phyloP scores from a whole-genome alignment of 345 rosid genomes.

The Eucalyptus victrix region DNA sequence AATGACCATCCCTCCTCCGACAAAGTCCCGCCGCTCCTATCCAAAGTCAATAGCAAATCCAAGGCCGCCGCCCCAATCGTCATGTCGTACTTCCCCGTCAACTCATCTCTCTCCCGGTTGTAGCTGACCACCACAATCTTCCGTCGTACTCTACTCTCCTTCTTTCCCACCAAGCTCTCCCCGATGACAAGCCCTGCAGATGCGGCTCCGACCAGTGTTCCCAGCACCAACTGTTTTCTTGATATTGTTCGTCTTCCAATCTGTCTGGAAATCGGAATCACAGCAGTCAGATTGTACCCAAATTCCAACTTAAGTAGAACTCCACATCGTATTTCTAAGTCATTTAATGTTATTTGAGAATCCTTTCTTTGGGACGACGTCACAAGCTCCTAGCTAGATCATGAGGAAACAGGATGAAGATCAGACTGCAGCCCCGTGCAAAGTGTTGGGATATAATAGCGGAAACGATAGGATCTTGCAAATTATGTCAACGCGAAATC shows the following conservation, averaged over 20 bases:
- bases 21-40: background rate
- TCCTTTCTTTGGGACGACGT: background rate
- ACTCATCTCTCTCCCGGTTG: conserved; percentile 6
- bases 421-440: background rate
- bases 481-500: no score
- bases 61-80: background rate
- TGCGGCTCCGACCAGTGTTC: background rate
- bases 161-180: background rate
- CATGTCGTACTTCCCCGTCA: conserved; percentile 4
- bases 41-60: background rate
- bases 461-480: no score
- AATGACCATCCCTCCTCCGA: background rate
- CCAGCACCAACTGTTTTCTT: background rate
- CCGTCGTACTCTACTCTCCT: background rate
- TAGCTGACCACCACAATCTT: background rate
- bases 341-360: background rate
- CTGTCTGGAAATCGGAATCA: background rate
- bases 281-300: background rate
- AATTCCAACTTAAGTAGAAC: background rate
- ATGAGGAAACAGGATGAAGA: background rate
- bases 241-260: background rate
- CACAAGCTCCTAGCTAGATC: background rate
- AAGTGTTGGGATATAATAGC: no score
- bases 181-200: background rate
- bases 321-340: background rate